phyloP scores from a whole-genome alignment of 305 asterid genomes.

The Solanum hybrid region DNA sequence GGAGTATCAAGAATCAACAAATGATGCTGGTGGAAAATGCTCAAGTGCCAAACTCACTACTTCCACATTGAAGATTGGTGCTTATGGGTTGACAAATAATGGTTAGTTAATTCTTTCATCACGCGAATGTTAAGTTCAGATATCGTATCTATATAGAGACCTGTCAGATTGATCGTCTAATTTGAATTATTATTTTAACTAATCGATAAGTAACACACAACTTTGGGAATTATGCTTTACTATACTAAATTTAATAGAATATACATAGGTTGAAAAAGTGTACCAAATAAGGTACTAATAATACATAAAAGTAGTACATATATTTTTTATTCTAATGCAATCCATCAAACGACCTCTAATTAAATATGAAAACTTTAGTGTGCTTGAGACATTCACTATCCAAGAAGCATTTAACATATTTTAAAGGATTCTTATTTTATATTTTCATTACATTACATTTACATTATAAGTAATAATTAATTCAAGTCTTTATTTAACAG shows the following conservation, averaged over 20 bases:
- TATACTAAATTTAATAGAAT: too few species aligned
- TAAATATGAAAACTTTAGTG: neutral
- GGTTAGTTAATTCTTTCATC: neutral
- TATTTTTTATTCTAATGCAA: too few species aligned
- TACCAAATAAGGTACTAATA: neutral
- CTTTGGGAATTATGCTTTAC: too few species aligned
- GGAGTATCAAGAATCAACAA: conserved; percentile 7
- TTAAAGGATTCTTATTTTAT: neutral
- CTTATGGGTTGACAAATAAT: conserved; percentile 12
- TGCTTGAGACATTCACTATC: neutral
- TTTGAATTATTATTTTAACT: too few species aligned
- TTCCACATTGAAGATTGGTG: neutral
- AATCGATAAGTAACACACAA: too few species aligned
- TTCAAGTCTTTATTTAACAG: neutral
- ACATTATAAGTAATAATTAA: neutral
- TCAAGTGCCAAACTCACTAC: neutral
- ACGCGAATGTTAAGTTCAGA: neutral
- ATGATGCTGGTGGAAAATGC: conserved; percentile 17
- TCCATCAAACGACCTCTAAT: neutral
- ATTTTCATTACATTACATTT: neutral
- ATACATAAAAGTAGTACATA: neutral
- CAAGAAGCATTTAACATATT: neutral
- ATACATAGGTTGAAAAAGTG: neutral
- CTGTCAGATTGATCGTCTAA: too few species aligned
- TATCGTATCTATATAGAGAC: neutral